Conservation (phyloP, 495 filamentous ascomycete species). For the Trypethelium eluteriae region DNA sequence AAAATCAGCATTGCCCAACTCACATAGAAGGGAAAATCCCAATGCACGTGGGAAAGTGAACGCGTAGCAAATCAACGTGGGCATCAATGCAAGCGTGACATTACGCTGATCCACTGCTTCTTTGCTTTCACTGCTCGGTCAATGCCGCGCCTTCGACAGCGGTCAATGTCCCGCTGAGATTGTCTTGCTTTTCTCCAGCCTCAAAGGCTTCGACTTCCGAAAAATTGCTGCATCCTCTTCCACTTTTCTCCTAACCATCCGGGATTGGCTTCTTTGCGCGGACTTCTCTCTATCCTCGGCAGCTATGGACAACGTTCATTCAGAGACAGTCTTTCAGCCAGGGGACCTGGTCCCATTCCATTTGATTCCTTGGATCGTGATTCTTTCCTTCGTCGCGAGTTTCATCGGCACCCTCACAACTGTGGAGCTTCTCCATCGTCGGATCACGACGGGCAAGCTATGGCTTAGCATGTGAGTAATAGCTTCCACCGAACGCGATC, state of each 20-base stretch:
- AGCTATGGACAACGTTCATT: not conserved
- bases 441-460: constrained; percentile 38
- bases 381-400: constrained; percentile 72
- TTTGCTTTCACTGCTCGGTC: not conserved
- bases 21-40: no score
- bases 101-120: not conserved
- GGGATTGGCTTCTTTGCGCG: not conserved
- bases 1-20: no score
- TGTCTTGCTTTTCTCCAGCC: not conserved
- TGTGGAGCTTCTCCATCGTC: constrained; percentile 71
- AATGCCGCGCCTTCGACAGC: not conserved
- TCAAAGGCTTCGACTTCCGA: not conserved
- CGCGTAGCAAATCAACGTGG: no score
- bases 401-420: constrained; percentile 68
- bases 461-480: constrained; percentile 29
- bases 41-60: no score
- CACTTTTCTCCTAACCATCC: not conserved
- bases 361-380: constrained; percentile 57
- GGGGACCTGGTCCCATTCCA: constrained; percentile 44
- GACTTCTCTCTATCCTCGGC: not conserved
- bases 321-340: not conserved
- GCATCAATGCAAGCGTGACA: no score
- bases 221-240: not conserved
- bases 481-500: not conserved
- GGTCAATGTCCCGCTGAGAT: not conserved